These are phyloP conservation scores for Aspergillus sp. DNA, from an alignment of 2,329 filamentous ascomycete genomes.

Conservation along the genomic window DNA sequence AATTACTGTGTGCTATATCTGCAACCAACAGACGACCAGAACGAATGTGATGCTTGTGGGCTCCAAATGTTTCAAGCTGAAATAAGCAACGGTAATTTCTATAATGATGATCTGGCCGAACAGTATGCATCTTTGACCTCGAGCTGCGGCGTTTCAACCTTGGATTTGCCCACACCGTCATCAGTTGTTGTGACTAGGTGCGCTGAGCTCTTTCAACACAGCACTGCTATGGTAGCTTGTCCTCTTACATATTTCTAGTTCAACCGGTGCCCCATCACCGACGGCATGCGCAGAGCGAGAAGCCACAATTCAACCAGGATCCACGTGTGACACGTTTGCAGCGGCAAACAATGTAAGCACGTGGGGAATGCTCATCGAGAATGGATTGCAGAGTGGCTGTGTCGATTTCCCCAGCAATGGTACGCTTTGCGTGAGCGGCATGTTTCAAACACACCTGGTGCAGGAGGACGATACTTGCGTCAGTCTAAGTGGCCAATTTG, in stretches of 20 bases:
- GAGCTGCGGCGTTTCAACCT: constrained; percentile 2
- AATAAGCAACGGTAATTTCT: not conserved
- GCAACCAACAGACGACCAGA: not conserved
- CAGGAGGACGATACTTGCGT: not conserved
- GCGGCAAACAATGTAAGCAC: not conserved
- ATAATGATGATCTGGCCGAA: not conserved
- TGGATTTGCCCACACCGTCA: not conserved
- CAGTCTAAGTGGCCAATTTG: too few relatives aligned
- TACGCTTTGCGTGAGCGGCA: not conserved
- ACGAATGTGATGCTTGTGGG: not conserved
- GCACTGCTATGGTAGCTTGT: too few relatives aligned
- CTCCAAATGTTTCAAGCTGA: not conserved
- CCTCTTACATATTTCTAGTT: too few relatives aligned
- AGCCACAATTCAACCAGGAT: not conserved
- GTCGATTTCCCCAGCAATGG: not conserved
- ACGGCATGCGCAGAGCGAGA: not conserved
- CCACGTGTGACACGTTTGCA: constrained; percentile 2
- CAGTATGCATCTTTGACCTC: not conserved
- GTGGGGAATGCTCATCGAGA: not conserved
- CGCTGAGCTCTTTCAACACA: too few relatives aligned
- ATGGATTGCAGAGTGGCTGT: not conserved
- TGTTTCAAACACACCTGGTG: not conserved
- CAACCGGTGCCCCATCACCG: too few relatives aligned
- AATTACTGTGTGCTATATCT: not conserved
- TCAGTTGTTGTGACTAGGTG: not conserved